Evolutionary conservation across 306 rosid genomes (phyloP).

Genomic region (Benincasa hispida): DNA sequence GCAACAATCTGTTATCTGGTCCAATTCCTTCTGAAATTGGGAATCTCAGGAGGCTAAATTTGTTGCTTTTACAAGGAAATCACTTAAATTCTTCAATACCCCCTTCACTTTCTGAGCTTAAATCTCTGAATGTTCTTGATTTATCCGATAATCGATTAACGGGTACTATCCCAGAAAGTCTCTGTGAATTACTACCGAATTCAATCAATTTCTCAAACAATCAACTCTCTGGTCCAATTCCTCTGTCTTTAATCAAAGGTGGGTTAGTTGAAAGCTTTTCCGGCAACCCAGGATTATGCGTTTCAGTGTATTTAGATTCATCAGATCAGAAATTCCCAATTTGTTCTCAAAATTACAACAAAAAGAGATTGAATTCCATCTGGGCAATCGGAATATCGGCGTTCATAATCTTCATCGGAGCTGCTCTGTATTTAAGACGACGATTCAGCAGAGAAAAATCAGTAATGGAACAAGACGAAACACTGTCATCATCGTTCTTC

Average conservation of each 20-base stretch:
- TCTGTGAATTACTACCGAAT: conserved; percentile 55
- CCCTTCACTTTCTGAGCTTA: conserved; percentile 42
- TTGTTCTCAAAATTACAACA: conserved; percentile 30
- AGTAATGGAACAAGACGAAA: conserved; percentile 53
- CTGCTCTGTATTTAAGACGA: conserved; percentile 47
- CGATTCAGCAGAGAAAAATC: conserved; percentile 39
- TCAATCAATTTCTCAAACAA: conserved; percentile 84
- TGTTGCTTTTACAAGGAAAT: conserved; percentile 72
- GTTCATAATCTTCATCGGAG: conserved; percentile 49
- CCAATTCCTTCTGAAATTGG: conserved; percentile 82
- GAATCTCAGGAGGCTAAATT: conserved; percentile 45
- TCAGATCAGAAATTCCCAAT: conserved; percentile 40
- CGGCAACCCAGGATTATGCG: conserved; percentile 75
- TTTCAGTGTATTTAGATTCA: conserved; percentile 31
- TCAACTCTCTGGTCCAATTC: conserved; percentile 75
- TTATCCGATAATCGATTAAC: conserved; percentile 71
- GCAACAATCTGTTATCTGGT: conserved; percentile 62
- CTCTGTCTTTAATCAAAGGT: conserved; percentile 52
- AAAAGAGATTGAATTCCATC: conserved; percentile 43
- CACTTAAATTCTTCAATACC: conserved; percentile 67
- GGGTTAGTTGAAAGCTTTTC: conserved; percentile 85
- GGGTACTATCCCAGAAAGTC: conserved; percentile 77
- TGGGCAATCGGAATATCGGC: conserved; percentile 64
- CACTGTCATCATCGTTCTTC: conserved; percentile 44
- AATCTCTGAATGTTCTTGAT: conserved; percentile 83